Evolutionary conservation across 176 grass and related monocot species (phyloP).

Genomic region (maize (Zea mays)): Zm-B73-REFERENCE-NAM-5.0 NC_050101.1:162416501-162417000

Average conservation of each 20-base stretch:
- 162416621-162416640: constrained; percentile 12
- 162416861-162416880: background rate
- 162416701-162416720: background rate
- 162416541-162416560: constrained; percentile 23
- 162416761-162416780: background rate
- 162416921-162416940: background rate
- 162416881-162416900: background rate
- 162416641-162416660: background rate
- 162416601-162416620: background rate
- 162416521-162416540: constrained; percentile 14
- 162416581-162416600: background rate
- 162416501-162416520: constrained; percentile 45
- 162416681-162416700: constrained; percentile 22
- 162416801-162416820: constrained; percentile 12
- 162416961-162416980: background rate
- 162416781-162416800: background rate
- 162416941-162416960: constrained; percentile 8
- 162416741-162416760: background rate
- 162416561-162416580: constrained; percentile 12
- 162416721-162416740: constrained; percentile 5
- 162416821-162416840: background rate
- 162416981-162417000: background rate
- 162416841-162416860: background rate
- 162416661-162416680: background rate
- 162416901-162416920: background rate